These are phyloP conservation scores for Phytophthora vignae DNA, from an alignment of 352 stramenopile genomes.

Conservation along the genomic window DNA sequence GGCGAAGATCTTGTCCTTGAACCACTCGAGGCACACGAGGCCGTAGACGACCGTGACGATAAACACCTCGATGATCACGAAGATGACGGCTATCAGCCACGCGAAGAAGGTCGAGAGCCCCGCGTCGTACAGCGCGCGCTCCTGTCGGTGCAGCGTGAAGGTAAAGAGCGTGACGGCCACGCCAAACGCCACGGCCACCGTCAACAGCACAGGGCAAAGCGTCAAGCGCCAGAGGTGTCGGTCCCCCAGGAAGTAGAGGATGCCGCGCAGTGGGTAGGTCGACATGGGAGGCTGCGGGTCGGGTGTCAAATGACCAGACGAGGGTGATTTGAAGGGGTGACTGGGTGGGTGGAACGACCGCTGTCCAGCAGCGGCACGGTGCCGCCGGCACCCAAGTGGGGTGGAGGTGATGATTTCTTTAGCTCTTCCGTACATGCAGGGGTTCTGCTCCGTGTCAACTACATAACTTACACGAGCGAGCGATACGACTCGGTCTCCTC, in stretches of 20 bases:
- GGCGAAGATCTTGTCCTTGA: constrained; percentile 63
- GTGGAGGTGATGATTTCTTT: constrained; percentile 4
- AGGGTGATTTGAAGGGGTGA: constrained; percentile 3
- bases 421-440: constrained; percentile 4
- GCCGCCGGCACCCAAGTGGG: neutral
- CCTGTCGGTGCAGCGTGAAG: constrained; percentile 49
- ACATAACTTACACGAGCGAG: constrained; percentile 13
- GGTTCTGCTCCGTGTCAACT: neutral
- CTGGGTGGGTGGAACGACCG: neutral
- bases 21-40: constrained; percentile 52
- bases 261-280: constrained; percentile 47
- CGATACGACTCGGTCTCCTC: constrained; percentile 27
- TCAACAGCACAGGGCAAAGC: constrained; percentile 59
- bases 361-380: neutral
- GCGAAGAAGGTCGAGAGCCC: constrained; percentile 54
- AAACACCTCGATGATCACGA: constrained; percentile 65
- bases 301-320: constrained; percentile 8
- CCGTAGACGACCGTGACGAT: constrained; percentile 62
- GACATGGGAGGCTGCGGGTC: constrained; percentile 38
- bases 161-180: constrained; percentile 55
- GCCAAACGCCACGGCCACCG: constrained; percentile 48
- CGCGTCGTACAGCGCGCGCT: constrained; percentile 35
- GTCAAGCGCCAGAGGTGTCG: constrained; percentile 52
- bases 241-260: constrained; percentile 57
- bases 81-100: constrained; percentile 60